Evolutionary conservation across 768 basidiomycete species (phyloP).

Genomic region (Rhizopogon vulgaris): DNA sequence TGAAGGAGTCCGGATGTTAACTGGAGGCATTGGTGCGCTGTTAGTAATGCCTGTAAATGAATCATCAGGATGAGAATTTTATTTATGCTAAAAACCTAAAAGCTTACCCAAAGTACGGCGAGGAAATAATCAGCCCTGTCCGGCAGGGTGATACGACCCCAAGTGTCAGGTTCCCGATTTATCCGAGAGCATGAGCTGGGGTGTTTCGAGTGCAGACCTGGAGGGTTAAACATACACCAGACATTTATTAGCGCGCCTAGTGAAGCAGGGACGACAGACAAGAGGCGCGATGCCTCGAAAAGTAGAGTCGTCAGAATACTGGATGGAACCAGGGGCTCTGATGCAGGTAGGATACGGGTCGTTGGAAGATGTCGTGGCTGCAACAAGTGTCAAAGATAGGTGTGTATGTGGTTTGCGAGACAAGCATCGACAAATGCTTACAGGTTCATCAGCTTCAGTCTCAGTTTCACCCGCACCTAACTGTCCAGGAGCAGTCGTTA

Average conservation of each 20-base stretch:
- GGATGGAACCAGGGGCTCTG: conserved; percentile 45
- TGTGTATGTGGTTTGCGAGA: conserved; percentile 6
- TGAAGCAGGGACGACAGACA: conserved; percentile 68
- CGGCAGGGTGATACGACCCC: conserved; percentile 34
- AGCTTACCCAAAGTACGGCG: conserved; percentile 65
- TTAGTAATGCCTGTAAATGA: conserved; percentile 63
- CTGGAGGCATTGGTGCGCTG: conserved; percentile 83
- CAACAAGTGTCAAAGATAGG: not conserved
- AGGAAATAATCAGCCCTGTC: conserved; percentile 60
- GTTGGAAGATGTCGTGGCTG: conserved; percentile 67
- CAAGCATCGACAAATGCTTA: conserved; percentile 28
- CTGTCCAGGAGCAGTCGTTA: conserved; percentile 58
- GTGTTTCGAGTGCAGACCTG: conserved; percentile 11
- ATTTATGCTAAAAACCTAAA: not conserved
- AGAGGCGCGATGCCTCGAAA: conserved; percentile 63
- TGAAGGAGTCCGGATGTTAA: conserved; percentile 85
- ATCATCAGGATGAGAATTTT: not conserved
- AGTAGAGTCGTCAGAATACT: conserved; percentile 49
- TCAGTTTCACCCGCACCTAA: conserved; percentile 72
- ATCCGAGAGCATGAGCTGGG: conserved; percentile 8
- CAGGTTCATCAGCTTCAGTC: conserved; percentile 72
- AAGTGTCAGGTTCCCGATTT: conserved; percentile 2
- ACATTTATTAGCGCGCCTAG: conserved; percentile 60
- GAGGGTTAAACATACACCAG: conserved; percentile 46
- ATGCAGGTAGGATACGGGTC: conserved; percentile 49